A percentile compares a stretch with the other conserved stretches of the same genome.
These are phyloP conservation scores for Spencermartinsiella ligniputridi DNA, from an alignment of 1,139 yeast species.

Conservation along the genomic window DNA sequence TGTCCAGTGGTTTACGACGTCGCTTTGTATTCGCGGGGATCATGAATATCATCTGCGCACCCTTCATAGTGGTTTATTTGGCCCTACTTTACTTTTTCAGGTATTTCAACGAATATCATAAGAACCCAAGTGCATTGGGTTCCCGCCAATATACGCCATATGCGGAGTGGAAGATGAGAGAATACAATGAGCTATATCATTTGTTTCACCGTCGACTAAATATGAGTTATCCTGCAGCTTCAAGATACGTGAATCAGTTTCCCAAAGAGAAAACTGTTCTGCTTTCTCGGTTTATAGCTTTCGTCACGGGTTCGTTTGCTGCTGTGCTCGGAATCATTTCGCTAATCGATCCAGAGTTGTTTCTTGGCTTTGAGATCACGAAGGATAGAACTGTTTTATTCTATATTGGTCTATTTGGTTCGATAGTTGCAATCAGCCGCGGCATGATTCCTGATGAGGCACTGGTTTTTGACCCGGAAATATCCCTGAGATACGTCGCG, in stretches of 20 bases:
- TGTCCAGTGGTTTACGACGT: slow-evolving; percentile 67
- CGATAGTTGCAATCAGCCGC: slow-evolving; percentile 70
- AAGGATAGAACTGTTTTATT: slow-evolving; percentile 77
- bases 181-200: slow-evolving; percentile 88
- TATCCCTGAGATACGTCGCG: slow-evolving; percentile 69
- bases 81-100: slow-evolving; percentile 78
- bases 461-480: slow-evolving; percentile 84
- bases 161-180: slow-evolving; percentile 94
- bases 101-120: slow-evolving; percentile 87
- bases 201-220: slow-evolving; percentile 74
- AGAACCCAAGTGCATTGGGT: slow-evolving; percentile 80
- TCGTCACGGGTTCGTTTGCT: slow-evolving; percentile 82
- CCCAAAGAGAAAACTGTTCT: slow-evolving; percentile 78
- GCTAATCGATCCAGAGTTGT: slow-evolving; percentile 85
- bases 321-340: slow-evolving; percentile 83
- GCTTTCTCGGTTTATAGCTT: slow-evolving; percentile 61
- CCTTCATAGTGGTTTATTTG: slow-evolving; percentile 79
- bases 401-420: slow-evolving; percentile 82
- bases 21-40: slow-evolving; percentile 86
- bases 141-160: slow-evolving; percentile 88
- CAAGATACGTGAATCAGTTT: slow-evolving; percentile 80
- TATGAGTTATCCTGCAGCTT: slow-evolving; percentile 73
- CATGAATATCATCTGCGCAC: slow-evolving; percentile 75
- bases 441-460: slow-evolving; percentile 58
- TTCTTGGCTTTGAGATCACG: slow-evolving; percentile 83